phyloP scores from a whole-genome alignment of 2,329 filamentous ascomycete genomes.

The Macrophomina tecta region DNA sequence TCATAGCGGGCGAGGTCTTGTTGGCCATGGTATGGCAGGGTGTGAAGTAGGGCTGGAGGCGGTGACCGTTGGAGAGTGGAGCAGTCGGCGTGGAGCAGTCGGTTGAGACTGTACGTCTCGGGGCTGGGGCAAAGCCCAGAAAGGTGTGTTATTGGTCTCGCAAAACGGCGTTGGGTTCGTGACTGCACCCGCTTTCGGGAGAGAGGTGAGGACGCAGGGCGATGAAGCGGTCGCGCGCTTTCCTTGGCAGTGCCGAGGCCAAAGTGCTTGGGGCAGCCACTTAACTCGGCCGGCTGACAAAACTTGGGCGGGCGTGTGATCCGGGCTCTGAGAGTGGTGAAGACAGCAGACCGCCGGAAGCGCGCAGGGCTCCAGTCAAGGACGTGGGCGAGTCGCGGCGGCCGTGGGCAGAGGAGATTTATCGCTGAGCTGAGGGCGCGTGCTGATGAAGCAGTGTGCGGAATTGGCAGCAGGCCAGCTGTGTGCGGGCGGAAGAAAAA shows the following conservation, averaged over 20 bases:
- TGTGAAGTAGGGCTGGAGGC: conserved; percentile 30
- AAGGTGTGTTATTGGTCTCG: conserved; percentile 41
- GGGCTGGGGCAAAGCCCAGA: conserved; percentile 46
- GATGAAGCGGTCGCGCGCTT: conserved; percentile 13
- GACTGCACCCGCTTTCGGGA: conserved; percentile 17
- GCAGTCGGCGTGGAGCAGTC: conserved; percentile 26
- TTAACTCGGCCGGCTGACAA: conserved; percentile 15
- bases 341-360: neutral
- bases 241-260: conserved; percentile 26
- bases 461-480: neutral
- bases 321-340: conserved; percentile 10
- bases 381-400: neutral
- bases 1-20: conserved; percentile 37
- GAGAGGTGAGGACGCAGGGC: conserved; percentile 2
- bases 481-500: too few species aligned
- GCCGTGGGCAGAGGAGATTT: neutral
- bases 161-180: conserved; percentile 39
- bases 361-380: neutral
- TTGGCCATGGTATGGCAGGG: conserved; percentile 39
- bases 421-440: conserved; percentile 4
- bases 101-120: conserved; percentile 35
- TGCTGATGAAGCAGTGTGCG: conserved; percentile 1
- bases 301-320: conserved; percentile 12
- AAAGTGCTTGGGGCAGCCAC: conserved; percentile 24
- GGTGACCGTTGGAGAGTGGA: conserved; percentile 44